phyloP scores from a whole-genome alignment of 345 rosid genomes.

The Populus simonii region DNA sequence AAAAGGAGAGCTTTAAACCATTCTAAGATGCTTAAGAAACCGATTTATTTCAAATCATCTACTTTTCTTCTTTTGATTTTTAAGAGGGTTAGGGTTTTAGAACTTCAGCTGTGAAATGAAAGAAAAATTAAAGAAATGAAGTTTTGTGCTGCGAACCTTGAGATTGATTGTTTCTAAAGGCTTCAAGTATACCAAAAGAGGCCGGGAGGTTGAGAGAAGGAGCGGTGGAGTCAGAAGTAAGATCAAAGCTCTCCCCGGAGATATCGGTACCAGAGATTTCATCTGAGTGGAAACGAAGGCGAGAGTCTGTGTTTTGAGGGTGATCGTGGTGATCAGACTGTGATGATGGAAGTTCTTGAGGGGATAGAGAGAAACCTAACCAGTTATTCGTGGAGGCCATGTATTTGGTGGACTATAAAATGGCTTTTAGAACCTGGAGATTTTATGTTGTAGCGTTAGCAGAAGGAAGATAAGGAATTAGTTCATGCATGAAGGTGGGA shows the following conservation, averaged over 20 bases:
- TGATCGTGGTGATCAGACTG: constrained; percentile 17
- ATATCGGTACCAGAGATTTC: constrained; percentile 23
- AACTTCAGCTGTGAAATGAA: background rate
- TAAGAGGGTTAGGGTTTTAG: constrained; percentile 27
- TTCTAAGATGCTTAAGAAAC: background rate
- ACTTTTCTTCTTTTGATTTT: no score
- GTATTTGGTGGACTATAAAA: background rate
- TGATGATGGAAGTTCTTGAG: constrained; percentile 15
- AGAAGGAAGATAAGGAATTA: background rate
- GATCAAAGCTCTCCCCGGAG: constrained; percentile 53
- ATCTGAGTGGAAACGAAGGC: constrained; percentile 15
- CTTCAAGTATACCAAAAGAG: constrained; percentile 59
- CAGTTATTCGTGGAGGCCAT: constrained; percentile 31
- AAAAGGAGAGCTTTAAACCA: background rate
- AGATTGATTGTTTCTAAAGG: constrained; percentile 55
- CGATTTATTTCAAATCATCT: background rate
- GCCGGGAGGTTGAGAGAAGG: constrained; percentile 42
- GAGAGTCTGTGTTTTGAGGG: constrained; percentile 25
- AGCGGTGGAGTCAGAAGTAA: constrained; percentile 38
- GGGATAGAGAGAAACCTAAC: constrained; percentile 30
- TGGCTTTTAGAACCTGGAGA: background rate
- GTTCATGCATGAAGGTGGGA: constrained; percentile 28
- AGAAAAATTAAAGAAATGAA: background rate
- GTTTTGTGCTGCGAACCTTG: constrained; percentile 43
- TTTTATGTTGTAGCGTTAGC: background rate